Conservation (phyloP, 805 yeast genomes). For the Saccharomyces kudriavzevii region DNA sequence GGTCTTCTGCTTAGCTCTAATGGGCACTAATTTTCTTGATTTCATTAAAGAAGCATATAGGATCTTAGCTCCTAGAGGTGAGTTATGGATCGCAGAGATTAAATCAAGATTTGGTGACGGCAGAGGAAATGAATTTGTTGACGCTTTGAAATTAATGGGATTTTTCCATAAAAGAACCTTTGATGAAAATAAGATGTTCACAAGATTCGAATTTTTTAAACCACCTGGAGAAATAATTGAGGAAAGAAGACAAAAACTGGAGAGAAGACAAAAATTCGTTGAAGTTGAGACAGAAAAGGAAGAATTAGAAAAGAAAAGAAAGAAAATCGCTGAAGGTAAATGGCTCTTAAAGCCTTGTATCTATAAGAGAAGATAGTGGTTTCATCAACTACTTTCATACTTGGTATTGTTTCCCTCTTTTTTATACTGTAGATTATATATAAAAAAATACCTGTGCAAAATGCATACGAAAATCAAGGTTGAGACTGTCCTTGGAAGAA, state of each 20-base stretch:
- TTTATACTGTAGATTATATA: background rate
- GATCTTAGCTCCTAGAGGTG: conserved; percentile 82
- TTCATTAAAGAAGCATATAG: conserved; percentile 86
- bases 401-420: background rate
- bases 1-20: conserved; percentile 86
- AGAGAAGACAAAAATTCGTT: conserved; percentile 56
- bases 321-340: conserved; percentile 59
- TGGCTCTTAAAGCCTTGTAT: conserved; percentile 95
- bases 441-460: background rate
- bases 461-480: background rate
- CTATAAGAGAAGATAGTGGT: conserved; percentile 66
- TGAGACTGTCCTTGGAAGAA: conserved; percentile 18
- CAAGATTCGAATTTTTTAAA: conserved; percentile 88
- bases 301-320: conserved; percentile 47
- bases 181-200: conserved; percentile 83
- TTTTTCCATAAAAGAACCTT: conserved; percentile 86
- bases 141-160: conserved; percentile 68
- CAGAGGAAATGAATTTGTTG: conserved; percentile 72
- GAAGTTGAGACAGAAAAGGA: conserved; percentile 63
- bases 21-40: conserved; percentile 96
- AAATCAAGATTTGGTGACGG: conserved; percentile 80
- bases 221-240: conserved; percentile 63
- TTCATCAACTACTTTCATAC: background rate
- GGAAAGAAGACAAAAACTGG: conserved; percentile 53
- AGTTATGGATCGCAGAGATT: conserved; percentile 95